These are phyloP conservation scores for Solanum paucissectum DNA, from an alignment of 257 asterid genomes.

Conservation along the genomic window DNA sequence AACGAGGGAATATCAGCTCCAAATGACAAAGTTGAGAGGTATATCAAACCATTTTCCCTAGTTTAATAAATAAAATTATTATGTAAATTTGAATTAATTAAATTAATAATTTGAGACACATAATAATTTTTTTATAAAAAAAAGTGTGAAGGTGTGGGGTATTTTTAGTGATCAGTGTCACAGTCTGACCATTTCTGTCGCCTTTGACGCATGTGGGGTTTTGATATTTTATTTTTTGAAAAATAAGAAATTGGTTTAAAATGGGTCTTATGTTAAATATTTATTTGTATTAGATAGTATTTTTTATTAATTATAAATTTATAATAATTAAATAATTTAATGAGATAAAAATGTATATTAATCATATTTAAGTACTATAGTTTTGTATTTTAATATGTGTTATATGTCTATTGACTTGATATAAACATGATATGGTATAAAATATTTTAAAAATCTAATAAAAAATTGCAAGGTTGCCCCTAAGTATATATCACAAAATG, in stretches of 20 bases:
- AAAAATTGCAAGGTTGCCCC: neutral
- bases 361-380: neutral
- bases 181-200: constrained; percentile 13
- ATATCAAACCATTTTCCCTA: too few species aligned
- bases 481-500: neutral
- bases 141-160: constrained; percentile 2
- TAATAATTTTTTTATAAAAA: neutral
- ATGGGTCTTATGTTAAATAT: neutral
- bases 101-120: neutral
- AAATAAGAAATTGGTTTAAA: neutral
- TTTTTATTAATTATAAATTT: neutral
- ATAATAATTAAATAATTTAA: neutral
- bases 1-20: too few species aligned
- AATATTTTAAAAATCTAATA: too few species aligned
- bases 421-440: too few species aligned
- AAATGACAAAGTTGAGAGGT: too few species aligned
- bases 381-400: neutral
- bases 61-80: neutral
- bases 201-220: neutral
- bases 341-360: neutral
- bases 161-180: constrained; percentile 6
- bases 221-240: neutral
- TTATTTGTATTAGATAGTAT: neutral
- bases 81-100: neutral
- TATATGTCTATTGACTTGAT: neutral